A percentile compares a stretch with the other conserved stretches of the same genome.
phyloP scores from a whole-genome alignment of 164 flowering plant species.

The Nymphaea thermarum region DNA sequence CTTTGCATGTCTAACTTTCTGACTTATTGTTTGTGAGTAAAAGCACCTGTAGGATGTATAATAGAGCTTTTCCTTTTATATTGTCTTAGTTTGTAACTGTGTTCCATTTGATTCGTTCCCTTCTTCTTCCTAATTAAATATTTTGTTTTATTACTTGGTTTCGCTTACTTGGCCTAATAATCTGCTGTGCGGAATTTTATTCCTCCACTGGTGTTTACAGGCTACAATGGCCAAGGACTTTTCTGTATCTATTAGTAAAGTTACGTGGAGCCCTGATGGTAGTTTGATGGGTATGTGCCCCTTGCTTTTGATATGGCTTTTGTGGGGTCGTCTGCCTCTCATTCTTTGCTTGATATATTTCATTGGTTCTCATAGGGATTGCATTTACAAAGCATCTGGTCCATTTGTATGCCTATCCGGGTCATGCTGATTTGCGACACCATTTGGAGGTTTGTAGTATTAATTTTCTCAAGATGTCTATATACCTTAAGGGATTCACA shows the following conservation, averaged over 20 bases:
- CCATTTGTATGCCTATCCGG: slow-evolving; percentile 59
- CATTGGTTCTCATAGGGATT: slow-evolving; percentile 41
- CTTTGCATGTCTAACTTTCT: no score
- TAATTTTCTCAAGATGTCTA: not conserved
- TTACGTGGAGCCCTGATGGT: slow-evolving; percentile 89
- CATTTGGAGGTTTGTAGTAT: slow-evolving; percentile 46
- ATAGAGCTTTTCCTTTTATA: no score
- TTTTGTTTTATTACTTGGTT: not conserved
- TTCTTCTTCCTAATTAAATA: no score
- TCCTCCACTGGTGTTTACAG: slow-evolving; percentile 18
- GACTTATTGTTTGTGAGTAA: no score
- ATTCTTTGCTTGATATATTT: slow-evolving; percentile 4
- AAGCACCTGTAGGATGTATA: no score
- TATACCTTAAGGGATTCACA: not conserved
- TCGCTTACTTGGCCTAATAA: not conserved
- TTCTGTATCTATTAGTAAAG: slow-evolving; percentile 55
- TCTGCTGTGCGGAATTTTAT: not conserved
- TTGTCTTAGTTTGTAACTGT: no score
- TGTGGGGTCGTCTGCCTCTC: not conserved
- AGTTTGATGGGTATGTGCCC: slow-evolving; percentile 45
- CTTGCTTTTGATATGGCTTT: not conserved
- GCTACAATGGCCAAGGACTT: slow-evolving; percentile 47
- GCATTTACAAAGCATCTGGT: slow-evolving; percentile 72
- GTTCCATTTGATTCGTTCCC: no score
- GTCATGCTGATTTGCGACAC: slow-evolving; percentile 57